phyloP scores from a whole-genome alignment of 306 rosid genomes.

The Glycyrrhiza uralensis region DNA sequence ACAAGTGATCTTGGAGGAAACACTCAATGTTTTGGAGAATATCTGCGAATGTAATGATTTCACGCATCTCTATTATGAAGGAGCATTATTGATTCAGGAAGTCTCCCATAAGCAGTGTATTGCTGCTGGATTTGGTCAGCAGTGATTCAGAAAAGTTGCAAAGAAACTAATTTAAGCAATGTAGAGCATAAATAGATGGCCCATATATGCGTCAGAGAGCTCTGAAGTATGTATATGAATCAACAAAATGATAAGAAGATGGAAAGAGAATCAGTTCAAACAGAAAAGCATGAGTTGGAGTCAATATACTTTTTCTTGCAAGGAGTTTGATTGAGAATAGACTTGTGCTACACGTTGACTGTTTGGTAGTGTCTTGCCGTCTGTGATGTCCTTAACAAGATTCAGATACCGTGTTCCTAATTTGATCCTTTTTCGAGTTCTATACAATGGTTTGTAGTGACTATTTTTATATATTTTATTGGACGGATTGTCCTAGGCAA shows the following conservation, averaged over 20 bases:
- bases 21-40: constrained; percentile 16
- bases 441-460: neutral
- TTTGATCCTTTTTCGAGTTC: neutral
- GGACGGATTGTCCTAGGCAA: neutral
- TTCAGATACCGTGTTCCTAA: neutral
- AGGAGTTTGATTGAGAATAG: neutral
- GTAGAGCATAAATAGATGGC: neutral
- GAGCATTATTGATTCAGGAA: constrained; percentile 39
- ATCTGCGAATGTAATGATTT: constrained; percentile 48
- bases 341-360: neutral
- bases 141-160: constrained; percentile 49
- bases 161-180: constrained; percentile 45
- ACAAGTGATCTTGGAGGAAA: constrained; percentile 2
- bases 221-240: neutral
- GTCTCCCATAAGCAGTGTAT: constrained; percentile 14
- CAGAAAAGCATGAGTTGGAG: neutral
- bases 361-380: neutral
- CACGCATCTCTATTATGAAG: constrained; percentile 33
- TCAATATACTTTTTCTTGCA: neutral
- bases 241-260: neutral
- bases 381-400: neutral
- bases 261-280: neutral
- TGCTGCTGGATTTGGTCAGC: constrained; percentile 50
- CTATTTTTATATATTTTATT: neutral
- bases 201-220: neutral